These are phyloP conservation scores for Globisporangium solare DNA, from an alignment of 352 stramenopile species.

Conservation along the genomic window DNA sequence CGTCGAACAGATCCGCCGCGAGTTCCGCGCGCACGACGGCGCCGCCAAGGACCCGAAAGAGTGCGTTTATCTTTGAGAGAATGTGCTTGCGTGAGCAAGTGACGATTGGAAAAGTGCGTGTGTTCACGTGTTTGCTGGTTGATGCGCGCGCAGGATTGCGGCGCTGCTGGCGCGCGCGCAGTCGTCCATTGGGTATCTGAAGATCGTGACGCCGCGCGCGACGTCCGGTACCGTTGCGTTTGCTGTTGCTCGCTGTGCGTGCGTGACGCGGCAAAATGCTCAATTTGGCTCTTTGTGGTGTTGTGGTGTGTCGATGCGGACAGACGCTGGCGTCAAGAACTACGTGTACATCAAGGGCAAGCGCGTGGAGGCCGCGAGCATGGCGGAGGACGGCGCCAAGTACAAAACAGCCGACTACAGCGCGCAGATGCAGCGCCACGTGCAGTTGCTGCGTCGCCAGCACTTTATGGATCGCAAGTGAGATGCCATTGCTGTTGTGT, in stretches of 20 bases:
- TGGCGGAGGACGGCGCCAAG: constrained; percentile 47
- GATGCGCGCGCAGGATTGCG: constrained; percentile 50
- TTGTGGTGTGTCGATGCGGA: neutral
- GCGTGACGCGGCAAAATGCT: neutral
- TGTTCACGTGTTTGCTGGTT: too few relatives aligned
- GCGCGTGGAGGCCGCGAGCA: constrained; percentile 42
- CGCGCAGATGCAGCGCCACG: constrained; percentile 61
- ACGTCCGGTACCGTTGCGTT: constrained; percentile 28
- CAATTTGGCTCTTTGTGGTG: neutral
- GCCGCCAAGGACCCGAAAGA: constrained; percentile 54
- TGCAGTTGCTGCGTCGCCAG: constrained; percentile 74
- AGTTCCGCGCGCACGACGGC: constrained; percentile 67
- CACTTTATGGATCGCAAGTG: constrained; percentile 84
- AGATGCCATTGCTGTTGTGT: constrained; percentile 18
- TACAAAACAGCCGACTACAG: constrained; percentile 77
- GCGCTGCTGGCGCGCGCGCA: constrained; percentile 72
- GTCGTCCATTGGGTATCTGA: constrained; percentile 78
- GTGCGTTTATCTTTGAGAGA: constrained; percentile 31
- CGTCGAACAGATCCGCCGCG: constrained; percentile 65
- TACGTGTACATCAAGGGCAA: constrained; percentile 83
- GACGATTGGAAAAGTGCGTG: too few relatives aligned
- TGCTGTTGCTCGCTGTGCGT: neutral
- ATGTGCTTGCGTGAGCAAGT: too few relatives aligned
- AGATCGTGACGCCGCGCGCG: constrained; percentile 79
- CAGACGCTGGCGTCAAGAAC: constrained; percentile 66